A percentile compares a stretch with the other conserved stretches of the same genome.
These are phyloP conservation scores for Fomitopsis palustris DNA, from an alignment of 1,284 basidiomycete genomes.

Conservation along the genomic window DNA sequence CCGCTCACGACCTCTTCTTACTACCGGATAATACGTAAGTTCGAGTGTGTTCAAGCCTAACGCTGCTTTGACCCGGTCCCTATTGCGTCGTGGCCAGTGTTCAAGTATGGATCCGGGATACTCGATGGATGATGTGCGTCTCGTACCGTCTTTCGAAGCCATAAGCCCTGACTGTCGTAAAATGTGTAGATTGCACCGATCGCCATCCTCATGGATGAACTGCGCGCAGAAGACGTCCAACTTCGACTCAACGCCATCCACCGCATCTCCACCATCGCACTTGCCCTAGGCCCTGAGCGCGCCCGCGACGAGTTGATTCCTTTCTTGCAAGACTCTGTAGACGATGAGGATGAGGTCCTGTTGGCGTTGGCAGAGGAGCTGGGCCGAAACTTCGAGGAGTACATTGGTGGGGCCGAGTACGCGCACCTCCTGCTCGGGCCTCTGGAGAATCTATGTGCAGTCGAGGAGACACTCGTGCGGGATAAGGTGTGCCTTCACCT, in stretches of 20 bases:
- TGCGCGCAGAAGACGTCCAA: constrained; percentile 93
- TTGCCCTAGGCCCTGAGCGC: constrained; percentile 94
- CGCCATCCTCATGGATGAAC: constrained; percentile 91
- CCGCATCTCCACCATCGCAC: constrained; percentile 96
- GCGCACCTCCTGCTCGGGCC: constrained; percentile 92
- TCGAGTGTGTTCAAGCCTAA: neutral
- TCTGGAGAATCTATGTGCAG: constrained; percentile 93
- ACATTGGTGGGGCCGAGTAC: constrained; percentile 87
- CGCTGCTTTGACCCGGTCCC: neutral
- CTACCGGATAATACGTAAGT: neutral
- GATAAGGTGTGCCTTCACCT: constrained; percentile 77
- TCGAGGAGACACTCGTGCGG: constrained; percentile 97
- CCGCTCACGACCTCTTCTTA: neutral
- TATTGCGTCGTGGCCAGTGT: neutral
- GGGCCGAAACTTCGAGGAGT: constrained; percentile 89
- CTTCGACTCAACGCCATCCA: constrained; percentile 96
- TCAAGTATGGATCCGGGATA: constrained; percentile 59
- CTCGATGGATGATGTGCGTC: constrained; percentile 52
- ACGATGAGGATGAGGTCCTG: constrained; percentile 99
- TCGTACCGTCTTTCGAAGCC: constrained; percentile 8
- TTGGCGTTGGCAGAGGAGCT: constrained; percentile 96
- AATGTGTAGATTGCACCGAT: constrained; percentile 72
- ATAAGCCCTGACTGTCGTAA: neutral
- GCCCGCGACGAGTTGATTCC: constrained; percentile 95
- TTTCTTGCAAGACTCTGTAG: constrained; percentile 96